Conservation (phyloP, 1,284 basidiomycete species). For the Tetrapyrgos nigripes region DNA sequence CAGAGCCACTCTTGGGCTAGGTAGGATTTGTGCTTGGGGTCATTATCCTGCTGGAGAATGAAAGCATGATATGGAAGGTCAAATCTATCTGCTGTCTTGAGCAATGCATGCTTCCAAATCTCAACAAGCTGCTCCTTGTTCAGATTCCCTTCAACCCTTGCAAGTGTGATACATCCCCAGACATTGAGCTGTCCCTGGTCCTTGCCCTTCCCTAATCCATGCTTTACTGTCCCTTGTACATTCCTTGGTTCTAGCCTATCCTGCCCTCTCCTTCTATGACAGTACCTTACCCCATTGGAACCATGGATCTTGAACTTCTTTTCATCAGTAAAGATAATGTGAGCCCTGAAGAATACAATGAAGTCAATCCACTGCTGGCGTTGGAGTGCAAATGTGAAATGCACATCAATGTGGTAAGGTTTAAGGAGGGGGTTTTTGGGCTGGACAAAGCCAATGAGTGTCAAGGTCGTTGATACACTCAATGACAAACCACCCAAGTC, state of each 20-base stretch:
- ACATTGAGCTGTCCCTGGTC: neutral
- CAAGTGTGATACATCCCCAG: conserved; percentile 3
- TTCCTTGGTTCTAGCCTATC: neutral
- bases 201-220: neutral
- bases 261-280: neutral
- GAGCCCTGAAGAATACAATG: neutral
- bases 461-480: too few species aligned
- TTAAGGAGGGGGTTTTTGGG: neutral
- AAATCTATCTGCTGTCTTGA: neutral
- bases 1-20: neutral
- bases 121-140: neutral
- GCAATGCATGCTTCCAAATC: neutral
- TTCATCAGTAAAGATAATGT: conserved; percentile 4
- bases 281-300: conserved; percentile 1
- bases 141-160: neutral
- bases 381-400: neutral
- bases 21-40: conserved; percentile 8
- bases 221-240: neutral
- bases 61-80: neutral
- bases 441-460: neutral
- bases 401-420: neutral
- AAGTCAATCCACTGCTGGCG: neutral
- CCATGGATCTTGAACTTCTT: neutral
- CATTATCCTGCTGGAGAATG: conserved; percentile 12
- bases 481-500: too few species aligned